Conservation (phyloP, 2,329 filamentous ascomycete genomes). For the Delphinella strobiligena region DNA sequence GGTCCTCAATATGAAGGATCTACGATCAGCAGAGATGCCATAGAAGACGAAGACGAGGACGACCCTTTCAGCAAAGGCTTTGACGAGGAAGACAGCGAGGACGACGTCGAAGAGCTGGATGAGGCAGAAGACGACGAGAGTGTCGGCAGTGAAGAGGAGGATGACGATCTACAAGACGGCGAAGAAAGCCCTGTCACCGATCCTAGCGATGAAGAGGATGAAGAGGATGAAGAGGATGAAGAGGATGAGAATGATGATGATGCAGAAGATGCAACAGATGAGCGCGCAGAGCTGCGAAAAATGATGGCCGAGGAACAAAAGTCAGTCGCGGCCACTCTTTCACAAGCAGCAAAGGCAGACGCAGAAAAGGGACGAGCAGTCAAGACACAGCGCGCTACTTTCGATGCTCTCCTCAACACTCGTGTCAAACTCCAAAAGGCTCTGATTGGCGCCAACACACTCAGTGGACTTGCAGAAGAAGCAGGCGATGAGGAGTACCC, state of each 20-base stretch:
- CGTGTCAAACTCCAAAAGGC: slow-evolving; percentile 91
- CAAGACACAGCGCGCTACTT: slow-evolving; percentile 71
- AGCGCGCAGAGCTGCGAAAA: slow-evolving; percentile 50
- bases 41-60: slow-evolving; percentile 40
- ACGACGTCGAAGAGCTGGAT: slow-evolving; percentile 12
- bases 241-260: slow-evolving; percentile 20
- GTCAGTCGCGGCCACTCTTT: slow-evolving; percentile 50
- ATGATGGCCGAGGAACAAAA: slow-evolving; percentile 59
- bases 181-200: slow-evolving; percentile 32
- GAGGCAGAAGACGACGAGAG: slow-evolving; percentile 32
- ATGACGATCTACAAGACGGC: slow-evolving; percentile 13
- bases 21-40: slow-evolving; percentile 54
- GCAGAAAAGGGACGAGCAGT: slow-evolving; percentile 77
- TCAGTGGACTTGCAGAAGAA: slow-evolving; percentile 30
- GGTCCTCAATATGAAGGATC: slow-evolving; percentile 73
- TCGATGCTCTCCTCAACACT: slow-evolving; percentile 78
- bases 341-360: slow-evolving; percentile 61
- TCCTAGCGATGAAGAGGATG: slow-evolving; percentile 34
- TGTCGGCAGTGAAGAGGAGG: slow-evolving; percentile 12
- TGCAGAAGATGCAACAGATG: slow-evolving; percentile 24
- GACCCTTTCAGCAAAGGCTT: slow-evolving; percentile 34
- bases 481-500: slow-evolving; percentile 26
- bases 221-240: slow-evolving; percentile 34
- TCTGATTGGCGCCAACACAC: slow-evolving; percentile 67
- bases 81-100: slow-evolving; percentile 33